Evolutionary conservation across 2,329 filamentous ascomycete species (phyloP), one percentile per base, ranked within the genome.

Genomic region (Monilinia vaccinii-corymbosi): DNA sequence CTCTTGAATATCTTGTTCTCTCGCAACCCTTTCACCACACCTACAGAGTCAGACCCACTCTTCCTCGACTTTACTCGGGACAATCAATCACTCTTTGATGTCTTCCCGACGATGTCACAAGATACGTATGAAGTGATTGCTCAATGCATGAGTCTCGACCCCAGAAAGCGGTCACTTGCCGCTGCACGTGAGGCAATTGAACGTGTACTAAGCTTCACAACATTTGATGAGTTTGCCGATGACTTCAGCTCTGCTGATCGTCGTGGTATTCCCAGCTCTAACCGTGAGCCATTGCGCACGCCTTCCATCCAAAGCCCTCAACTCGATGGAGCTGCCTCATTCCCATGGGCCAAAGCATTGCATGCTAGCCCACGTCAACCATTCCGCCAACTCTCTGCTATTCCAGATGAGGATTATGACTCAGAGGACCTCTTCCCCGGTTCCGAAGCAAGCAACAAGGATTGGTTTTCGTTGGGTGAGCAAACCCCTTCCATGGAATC

Each of bases 31-130:
- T 99, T 99, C 73, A 91, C 89, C 56, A 89, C 87, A 2, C 94
- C 94, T 0, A 91, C 90, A 1, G 86, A 91, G 74, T 86, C 88
- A n/a, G 94, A 99, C 71, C 88, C 91, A 14, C 78, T 99, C 53
- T 99, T 96, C 76, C 81, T 91, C 64, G 94, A 99, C 75, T 99
- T 95, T 73, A 89, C 87, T 55, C 86, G 89, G 61, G 93, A 99
- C 76, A 91, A 91, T 74, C 92, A 97, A 75, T 95, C 89, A 45
- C 83, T 99, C 61, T 99, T 99, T 73, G 94, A 99, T 73, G 90
- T 97, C 69, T 99, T 99, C 75, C 92, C 94, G 44, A 92, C 89
- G 74, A 96, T 99, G 93, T 97, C 93, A 53, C 91, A 96, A 74
- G 94, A 99, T 74, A 97, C 94, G 0, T 99, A 89, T 71, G 91